Evolutionary conservation across 371 early-diverging fungal genomes (phyloP), one percentile per base, ranked within the genome.

Genomic region (Mortierella sp.): DNA sequence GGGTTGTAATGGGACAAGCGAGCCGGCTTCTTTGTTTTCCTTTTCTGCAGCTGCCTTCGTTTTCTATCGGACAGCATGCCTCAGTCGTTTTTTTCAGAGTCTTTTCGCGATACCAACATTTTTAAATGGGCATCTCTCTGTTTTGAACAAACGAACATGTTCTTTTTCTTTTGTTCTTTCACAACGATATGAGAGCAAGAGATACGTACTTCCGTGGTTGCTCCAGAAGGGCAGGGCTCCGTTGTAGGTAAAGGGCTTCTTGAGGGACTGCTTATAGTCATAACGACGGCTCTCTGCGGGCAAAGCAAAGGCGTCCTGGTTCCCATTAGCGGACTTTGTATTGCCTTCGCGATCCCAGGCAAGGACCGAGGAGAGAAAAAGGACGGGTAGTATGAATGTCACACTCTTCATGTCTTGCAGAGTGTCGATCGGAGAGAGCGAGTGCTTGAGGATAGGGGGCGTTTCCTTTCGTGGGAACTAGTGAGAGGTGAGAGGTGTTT

Each of bases 221-320:
- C n/a, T 48, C 85, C 85, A 84, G 73, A 73, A 84, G 21, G 85
- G 85, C 34, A 80, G 69, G 16, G 64, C 81, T 9, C 76, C 81
- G 57, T 78, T 84, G 55, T 80, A 84, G 61, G 61, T 71, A 78
- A 84, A 84, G 40, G 85, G 85, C 61, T 84, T 84, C 69, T 84
- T 84, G 71, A 84, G 74, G 8, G 85, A 84, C 34, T 80, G 81
- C 37, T 84, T 84, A 50, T 84, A 84, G 50, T 84, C 85, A 59
- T 76, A 73, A 14, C 85, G 81, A 40, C 85, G 85, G 14, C 46
- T 69, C 21, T 72, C 59, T 2, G 79, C 73, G 0, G 81, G 81
- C 13, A 72, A 46, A 48, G n/a, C 57, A 34, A 43, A 28, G 71
- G 2, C n/a, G 73, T 59, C n/a, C 54, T 26, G 24, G 77, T 2